Conservation (phyloP, 768 basidiomycete species). For the Boletus patriciae region DNA sequence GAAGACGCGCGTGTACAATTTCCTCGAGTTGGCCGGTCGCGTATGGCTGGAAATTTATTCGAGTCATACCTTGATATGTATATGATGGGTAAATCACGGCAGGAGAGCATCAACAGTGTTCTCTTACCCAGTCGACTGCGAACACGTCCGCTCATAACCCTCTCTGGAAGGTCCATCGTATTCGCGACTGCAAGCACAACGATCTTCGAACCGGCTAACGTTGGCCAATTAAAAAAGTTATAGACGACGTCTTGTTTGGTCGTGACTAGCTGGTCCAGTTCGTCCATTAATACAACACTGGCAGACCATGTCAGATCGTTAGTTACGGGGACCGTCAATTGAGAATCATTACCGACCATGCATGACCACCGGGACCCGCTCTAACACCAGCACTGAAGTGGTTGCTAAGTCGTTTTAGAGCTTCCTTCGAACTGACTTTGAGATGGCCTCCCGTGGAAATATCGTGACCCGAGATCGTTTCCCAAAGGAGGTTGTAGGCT, state of each 20-base stretch:
- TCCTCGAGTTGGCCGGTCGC: constrained; percentile 71
- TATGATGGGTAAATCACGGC: not conserved
- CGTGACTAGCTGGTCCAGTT: constrained; percentile 95
- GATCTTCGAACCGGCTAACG: constrained; percentile 80
- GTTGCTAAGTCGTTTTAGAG: constrained; percentile 70
- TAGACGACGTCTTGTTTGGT: constrained; percentile 98
- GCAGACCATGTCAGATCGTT: constrained; percentile 1
- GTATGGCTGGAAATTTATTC: constrained; percentile 93
- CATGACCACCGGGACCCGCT: constrained; percentile 79
- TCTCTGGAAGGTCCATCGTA: constrained; percentile 96
- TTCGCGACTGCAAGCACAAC: constrained; percentile 97
- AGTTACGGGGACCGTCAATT: not conserved
- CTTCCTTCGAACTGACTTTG: constrained; percentile 74
- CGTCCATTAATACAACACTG: constrained; percentile 97
- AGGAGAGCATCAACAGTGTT: not conserved
- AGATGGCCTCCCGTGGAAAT: constrained; percentile 59
- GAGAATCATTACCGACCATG: constrained; percentile 60
- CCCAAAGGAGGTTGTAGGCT: constrained; percentile 92
- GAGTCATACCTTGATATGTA: constrained; percentile 65
- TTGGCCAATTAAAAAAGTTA: constrained; percentile 99
- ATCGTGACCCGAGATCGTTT: constrained; percentile 83
- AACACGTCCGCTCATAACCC: constrained; percentile 90
- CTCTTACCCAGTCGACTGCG: constrained; percentile 82
- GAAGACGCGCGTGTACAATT: constrained; percentile 84
- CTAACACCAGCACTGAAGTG: constrained; percentile 69